These are phyloP conservation scores for Annulohypoxylon maeteangense DNA, from an alignment of 495 filamentous ascomycete genomes.

Conservation along the genomic window DNA sequence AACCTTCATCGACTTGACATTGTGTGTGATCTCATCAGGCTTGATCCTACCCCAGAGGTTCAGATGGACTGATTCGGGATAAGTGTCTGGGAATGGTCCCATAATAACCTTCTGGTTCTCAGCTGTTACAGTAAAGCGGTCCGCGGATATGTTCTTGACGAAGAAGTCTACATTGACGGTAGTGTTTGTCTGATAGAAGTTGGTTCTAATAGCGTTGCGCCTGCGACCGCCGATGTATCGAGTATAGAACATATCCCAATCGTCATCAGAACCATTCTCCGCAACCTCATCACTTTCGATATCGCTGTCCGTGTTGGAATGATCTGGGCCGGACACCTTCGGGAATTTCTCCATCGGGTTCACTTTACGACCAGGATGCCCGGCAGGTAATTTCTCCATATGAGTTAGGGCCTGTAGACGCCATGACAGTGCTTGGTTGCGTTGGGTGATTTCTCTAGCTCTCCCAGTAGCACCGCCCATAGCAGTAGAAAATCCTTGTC, in stretches of 20 bases:
- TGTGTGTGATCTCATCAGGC: slow-evolving; percentile 65
- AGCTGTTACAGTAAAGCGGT: slow-evolving; percentile 47
- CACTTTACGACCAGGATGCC: slow-evolving; percentile 66
- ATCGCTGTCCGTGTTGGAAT: slow-evolving; percentile 41
- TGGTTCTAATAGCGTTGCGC: slow-evolving; percentile 25
- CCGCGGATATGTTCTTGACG: slow-evolving; percentile 52
- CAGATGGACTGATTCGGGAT: slow-evolving; percentile 63
- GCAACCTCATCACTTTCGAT: background rate
- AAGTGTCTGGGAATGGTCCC: slow-evolving; percentile 23
- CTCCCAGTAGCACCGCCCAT: slow-evolving; percentile 6
- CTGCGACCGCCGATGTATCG: slow-evolving; percentile 17
- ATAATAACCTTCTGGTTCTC: slow-evolving; percentile 41
- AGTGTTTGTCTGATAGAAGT: slow-evolving; percentile 55
- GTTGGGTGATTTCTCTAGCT: slow-evolving; percentile 1
- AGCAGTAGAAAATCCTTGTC: slow-evolving; percentile 33
- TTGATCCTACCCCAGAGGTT: slow-evolving; percentile 76
- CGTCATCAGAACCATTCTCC: background rate
- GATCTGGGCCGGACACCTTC: slow-evolving; percentile 55
- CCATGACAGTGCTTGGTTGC: slow-evolving; percentile 52
- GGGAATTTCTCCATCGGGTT: slow-evolving; percentile 73
- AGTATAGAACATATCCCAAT: slow-evolving; percentile 39
- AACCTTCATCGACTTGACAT: slow-evolving; percentile 82
- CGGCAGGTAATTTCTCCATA: slow-evolving; percentile 72
- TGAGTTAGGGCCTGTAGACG: slow-evolving; percentile 55
- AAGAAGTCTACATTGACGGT: slow-evolving; percentile 52